These are phyloP conservation scores for Solanum lycopersicoides DNA, from an alignment of 257 asterid genomes.

Conservation along the genomic window DNA sequence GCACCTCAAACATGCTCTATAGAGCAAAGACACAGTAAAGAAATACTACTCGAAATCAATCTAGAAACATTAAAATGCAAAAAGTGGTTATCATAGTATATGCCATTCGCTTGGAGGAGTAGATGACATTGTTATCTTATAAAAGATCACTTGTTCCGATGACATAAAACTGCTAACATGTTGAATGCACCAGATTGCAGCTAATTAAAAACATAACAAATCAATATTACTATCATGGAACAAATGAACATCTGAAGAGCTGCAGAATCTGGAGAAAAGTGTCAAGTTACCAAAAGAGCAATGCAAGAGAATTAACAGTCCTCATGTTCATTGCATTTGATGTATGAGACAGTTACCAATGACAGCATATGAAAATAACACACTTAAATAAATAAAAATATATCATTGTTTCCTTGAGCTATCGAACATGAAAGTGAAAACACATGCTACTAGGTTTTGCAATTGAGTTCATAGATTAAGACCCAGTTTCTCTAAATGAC, in stretches of 20 bases:
- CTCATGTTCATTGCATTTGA: not conserved
- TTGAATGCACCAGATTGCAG: not conserved
- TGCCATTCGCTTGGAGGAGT: not conserved
- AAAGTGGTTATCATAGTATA: not conserved
- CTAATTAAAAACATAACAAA: not conserved
- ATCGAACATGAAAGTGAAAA: not conserved
- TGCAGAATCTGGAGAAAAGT: not conserved
- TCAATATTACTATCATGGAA: not conserved
- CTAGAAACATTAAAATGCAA: not conserved
- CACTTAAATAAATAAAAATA: not conserved
- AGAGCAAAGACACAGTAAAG: not conserved
- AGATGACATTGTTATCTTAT: not conserved
- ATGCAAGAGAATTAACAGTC: not conserved
- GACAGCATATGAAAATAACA: not conserved
- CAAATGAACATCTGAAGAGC: not conserved
- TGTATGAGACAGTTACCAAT: not conserved
- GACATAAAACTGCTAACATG: not conserved
- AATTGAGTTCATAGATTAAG: not conserved
- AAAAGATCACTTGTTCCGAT: not conserved
- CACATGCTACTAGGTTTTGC: not conserved
- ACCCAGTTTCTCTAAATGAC: not conserved
- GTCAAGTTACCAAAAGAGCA: not conserved
- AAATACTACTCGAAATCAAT: not conserved
- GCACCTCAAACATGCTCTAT: not conserved
- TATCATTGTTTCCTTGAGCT: not conserved